A percentile compares a stretch with the other conserved stretches of the same genome.
phyloP scores from a whole-genome alignment of 495 filamentous ascomycete genomes.

The Astrothelium subdiscretum region DNA sequence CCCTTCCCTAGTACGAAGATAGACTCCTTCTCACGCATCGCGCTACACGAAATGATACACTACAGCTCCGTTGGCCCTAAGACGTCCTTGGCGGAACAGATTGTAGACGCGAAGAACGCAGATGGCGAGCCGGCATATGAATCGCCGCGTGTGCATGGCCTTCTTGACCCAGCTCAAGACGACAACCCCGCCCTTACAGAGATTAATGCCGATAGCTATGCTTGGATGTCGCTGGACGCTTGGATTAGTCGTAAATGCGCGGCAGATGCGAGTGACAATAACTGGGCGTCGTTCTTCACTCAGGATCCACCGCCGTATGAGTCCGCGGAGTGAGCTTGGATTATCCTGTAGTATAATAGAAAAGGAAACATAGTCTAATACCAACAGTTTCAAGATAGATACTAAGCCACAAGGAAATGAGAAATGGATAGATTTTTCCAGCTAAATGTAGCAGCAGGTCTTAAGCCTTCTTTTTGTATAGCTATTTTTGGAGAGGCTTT shows the following conservation, averaged over 20 bases:
- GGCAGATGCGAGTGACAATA: constrained; percentile 1
- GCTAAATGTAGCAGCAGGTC: not conserved
- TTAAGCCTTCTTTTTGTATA: not conserved
- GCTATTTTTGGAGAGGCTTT: not conserved
- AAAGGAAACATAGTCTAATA: not conserved
- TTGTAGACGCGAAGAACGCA: not conserved
- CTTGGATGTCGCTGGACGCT: constrained; percentile 5
- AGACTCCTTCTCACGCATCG: constrained; percentile 1
- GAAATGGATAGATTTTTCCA: not conserved
- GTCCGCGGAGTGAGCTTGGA: not conserved
- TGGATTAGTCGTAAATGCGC: constrained; percentile 1
- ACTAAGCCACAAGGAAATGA: not conserved
- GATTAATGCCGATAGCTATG: constrained; percentile 4
- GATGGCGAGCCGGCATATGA: not conserved
- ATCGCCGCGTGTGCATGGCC: not conserved
- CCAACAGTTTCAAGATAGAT: not conserved
- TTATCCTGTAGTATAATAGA: not conserved
- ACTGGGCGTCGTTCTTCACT: constrained; percentile 4
- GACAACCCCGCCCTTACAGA: constrained; percentile 1
- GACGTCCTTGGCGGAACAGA: constrained; percentile 4
- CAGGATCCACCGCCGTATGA: constrained; percentile 3
- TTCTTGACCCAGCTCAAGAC: constrained; percentile 1
- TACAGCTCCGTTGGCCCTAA: constrained; percentile 3
- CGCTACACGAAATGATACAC: constrained; percentile 4
- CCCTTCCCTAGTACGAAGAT: not conserved